A percentile compares a stretch with the other conserved stretches of the same genome.
These are phyloP conservation scores for Lentithecium fluviatile DNA, from an alignment of 495 filamentous ascomycete species.

Conservation along the genomic window DNA sequence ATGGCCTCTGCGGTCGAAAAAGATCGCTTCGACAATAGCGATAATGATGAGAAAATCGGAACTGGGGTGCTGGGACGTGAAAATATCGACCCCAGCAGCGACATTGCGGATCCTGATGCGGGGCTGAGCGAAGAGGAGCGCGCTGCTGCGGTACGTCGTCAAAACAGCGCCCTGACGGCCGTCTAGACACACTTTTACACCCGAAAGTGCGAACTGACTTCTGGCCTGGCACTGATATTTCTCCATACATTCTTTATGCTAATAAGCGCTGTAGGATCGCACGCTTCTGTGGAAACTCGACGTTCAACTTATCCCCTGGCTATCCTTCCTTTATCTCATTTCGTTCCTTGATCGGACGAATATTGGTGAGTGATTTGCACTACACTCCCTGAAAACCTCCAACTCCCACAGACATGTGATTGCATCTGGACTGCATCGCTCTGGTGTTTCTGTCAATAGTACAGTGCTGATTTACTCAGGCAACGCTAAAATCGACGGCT, in stretches of 20 bases:
- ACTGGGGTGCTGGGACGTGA: conserved; percentile 6
- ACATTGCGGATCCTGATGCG: conserved; percentile 63
- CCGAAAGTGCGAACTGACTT: no score
- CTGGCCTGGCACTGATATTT: no score
- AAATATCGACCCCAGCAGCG: conserved; percentile 28
- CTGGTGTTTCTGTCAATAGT: no score
- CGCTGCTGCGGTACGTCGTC: conserved; percentile 59
- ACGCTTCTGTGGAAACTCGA: conserved; percentile 69
- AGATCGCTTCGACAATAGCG: conserved; percentile 1
- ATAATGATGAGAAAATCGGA: conserved; percentile 35
- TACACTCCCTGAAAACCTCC: no score
- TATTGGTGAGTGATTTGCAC: conserved; percentile 38
- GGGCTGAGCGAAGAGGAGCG: conserved; percentile 66
- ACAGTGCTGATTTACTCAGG: conserved; percentile 36
- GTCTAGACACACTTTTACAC: no score
- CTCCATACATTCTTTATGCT: background rate
- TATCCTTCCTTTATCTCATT: conserved; percentile 79
- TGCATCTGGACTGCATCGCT: no score
- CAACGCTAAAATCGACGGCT: conserved; percentile 80
- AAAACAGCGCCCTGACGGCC: no score
- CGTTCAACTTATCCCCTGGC: conserved; percentile 71
- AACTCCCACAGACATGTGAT: no score
- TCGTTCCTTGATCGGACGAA: conserved; percentile 74
- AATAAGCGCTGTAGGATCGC: conserved; percentile 24
- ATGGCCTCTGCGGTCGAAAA: conserved; percentile 18